Base-by-base conservation (phyloP, 164 flowering plant species). In the Santalum album region DNA sequence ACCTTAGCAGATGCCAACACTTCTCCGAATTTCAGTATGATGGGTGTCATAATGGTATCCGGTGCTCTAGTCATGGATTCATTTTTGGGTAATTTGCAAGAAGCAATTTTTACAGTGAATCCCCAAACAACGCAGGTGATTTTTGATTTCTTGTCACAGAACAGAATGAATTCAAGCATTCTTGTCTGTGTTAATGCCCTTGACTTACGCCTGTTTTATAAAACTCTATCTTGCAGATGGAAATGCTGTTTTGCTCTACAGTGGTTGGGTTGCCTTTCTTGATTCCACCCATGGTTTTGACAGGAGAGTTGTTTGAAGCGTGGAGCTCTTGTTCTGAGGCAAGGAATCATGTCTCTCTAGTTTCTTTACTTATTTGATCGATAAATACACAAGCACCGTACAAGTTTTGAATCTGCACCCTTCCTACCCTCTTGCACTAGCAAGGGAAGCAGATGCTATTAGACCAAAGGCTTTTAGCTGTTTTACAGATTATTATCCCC, bases 71-170 rank as follows among this genome's bases (percentile, higher is more conserved):
- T 72, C 53, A 72, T 69, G 73, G 40, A 47, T 10, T 14, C 19
- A 9, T 57, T 47, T n/a, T 63, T 86, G 25, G 96, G 96, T 18
- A 89, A 89, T 66, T 64, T 86, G 47, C 96, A 89, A 73, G 96
- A 89, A 74, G 96, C 91, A 19, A 84, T 89, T 59, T 89, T 89
- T 47, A 80, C 80, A 56, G 61, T 84, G 75, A 89, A 84, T 69
- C 91, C 95, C 4, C 87, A 80, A 51, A 89, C 96, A 51, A 77
- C 95, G 3, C 96, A 89, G 96, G 96, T 84, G 46, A 57, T 10
- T 38, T 11, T 38, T 38, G 4, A 14, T 38, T 38, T 38, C 42
- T 11, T 11, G 17, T 38, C 3, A 38, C 17, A 10, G 42, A 0
- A 3, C 42, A 38, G 17, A 11, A 11, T 11, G 42, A 3, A 10